Evolutionary conservation across 768 basidiomycete species (phyloP).

Genomic region (Cystoderma amianthinum): DNA sequence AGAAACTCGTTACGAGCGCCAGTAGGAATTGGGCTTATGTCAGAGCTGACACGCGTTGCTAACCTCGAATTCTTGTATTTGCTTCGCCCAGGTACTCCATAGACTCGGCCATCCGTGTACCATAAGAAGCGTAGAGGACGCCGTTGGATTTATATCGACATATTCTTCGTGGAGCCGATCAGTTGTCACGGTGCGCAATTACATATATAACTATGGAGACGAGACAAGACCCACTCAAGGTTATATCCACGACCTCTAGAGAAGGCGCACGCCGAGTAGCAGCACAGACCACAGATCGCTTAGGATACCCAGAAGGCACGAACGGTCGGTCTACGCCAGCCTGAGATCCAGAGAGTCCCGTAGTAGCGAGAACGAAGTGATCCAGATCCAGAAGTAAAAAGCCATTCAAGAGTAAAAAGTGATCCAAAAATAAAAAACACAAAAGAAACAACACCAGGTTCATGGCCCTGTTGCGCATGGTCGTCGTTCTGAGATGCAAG

Average conservation of each 20-base stretch:
- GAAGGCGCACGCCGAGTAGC: slow-evolving; percentile 28
- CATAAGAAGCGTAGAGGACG: slow-evolving; percentile 49
- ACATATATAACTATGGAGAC: too few relatives aligned
- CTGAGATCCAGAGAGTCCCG: too few relatives aligned
- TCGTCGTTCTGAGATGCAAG: too few relatives aligned
- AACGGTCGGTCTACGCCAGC: too few relatives aligned
- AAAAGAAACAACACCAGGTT: too few relatives aligned
- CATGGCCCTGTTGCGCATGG: too few relatives aligned
- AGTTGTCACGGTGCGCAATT: too few relatives aligned
- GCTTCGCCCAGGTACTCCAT: slow-evolving; percentile 71
- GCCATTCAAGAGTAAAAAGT: too few relatives aligned
- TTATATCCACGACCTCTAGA: slow-evolving; percentile 28
- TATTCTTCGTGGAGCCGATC: slow-evolving; percentile 58
- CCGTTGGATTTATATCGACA: slow-evolving; percentile 51
- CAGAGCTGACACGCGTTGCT: neutral
- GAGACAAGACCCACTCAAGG: slow-evolving; percentile 40
- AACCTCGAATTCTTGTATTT: slow-evolving; percentile 63
- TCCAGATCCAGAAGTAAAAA: too few relatives aligned
- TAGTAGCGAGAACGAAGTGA: too few relatives aligned
- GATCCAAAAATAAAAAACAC: too few relatives aligned
- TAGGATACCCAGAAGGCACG: slow-evolving; percentile 27
- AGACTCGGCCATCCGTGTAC: slow-evolving; percentile 78
- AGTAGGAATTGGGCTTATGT: neutral
- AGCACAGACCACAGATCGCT: slow-evolving; percentile 28
- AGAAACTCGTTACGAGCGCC: too few relatives aligned